Conservation (phyloP, 2,329 filamentous ascomycete species). For the Chaetomium globosum region DNA sequence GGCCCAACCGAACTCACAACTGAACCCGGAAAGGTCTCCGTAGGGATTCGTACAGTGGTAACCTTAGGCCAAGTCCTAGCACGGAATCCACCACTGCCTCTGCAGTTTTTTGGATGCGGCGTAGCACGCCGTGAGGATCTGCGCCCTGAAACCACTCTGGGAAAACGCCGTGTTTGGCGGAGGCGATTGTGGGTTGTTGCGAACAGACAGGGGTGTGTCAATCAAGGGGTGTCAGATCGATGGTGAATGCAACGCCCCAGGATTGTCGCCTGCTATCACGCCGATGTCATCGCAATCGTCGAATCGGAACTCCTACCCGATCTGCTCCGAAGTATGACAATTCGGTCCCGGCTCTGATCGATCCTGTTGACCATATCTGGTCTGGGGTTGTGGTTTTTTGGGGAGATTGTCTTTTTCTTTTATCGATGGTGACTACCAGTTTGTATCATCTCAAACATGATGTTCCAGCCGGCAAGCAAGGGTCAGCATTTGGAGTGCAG, state of each 20-base stretch:
- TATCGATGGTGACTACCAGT: neutral
- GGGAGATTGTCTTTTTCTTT: neutral
- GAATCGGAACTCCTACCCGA: neutral
- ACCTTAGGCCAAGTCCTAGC: neutral
- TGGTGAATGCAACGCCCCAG: neutral
- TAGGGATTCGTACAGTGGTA: neutral
- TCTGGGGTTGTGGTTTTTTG: too few relatives aligned
- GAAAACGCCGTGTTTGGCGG: conserved; percentile 35
- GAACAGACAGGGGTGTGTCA: conserved; percentile 1
- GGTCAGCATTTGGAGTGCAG: neutral
- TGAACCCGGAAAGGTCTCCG: neutral
- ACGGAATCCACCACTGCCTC: neutral
- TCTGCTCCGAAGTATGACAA: neutral
- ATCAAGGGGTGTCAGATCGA: too few relatives aligned
- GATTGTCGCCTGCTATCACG: neutral
- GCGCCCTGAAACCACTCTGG: conserved; percentile 46
- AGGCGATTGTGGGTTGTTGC: conserved; percentile 5
- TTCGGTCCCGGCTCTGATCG: neutral
- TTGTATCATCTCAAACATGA: conserved; percentile 11
- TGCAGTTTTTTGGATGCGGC: conserved; percentile 24
- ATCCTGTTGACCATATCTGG: too few relatives aligned
- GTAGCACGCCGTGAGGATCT: conserved; percentile 43
- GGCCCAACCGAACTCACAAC: neutral
- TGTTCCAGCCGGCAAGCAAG: neutral
- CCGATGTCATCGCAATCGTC: neutral